phyloP scores from a whole-genome alignment of 2,329 filamentous ascomycete species.

The Juglanconis oblonga region DNA sequence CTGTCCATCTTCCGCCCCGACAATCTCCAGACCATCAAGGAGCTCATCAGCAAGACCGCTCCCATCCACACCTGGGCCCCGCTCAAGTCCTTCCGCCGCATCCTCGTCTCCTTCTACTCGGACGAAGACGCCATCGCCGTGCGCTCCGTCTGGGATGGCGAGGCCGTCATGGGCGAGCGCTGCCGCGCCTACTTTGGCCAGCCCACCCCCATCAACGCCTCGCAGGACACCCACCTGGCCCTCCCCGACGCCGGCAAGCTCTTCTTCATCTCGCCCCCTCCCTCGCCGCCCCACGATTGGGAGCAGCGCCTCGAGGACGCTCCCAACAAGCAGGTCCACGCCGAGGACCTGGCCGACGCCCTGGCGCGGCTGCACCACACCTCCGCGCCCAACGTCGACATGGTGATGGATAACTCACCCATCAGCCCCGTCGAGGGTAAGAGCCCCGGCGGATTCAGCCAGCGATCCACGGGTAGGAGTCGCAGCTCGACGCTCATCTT shows the following conservation, averaged over 20 bases:
- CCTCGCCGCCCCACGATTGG: constrained; percentile 67
- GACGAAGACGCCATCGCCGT: constrained; percentile 68
- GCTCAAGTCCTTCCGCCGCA: constrained; percentile 78
- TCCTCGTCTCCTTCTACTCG: constrained; percentile 75
- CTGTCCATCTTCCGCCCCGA: constrained; percentile 70
- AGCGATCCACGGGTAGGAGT: constrained; percentile 38
- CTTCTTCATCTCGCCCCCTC: constrained; percentile 71
- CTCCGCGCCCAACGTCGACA: constrained; percentile 20
- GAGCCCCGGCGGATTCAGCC: constrained; percentile 19
- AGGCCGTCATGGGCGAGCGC: constrained; percentile 67
- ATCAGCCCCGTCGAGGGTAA: constrained; percentile 25
- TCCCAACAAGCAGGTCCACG: constrained; percentile 67
- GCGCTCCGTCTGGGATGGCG: constrained; percentile 70
- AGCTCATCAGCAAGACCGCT: constrained; percentile 67
- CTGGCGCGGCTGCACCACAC: constrained; percentile 58
- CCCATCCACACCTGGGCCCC: constrained; percentile 76
- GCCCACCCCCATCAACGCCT: constrained; percentile 52
- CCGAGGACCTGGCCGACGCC: constrained; percentile 66
- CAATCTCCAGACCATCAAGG: constrained; percentile 71
- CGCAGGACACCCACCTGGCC: constrained; percentile 56
- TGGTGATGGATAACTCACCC: constrained; percentile 25
- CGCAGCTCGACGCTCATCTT: constrained; percentile 66
- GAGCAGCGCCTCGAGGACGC: constrained; percentile 66
- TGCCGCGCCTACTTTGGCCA: constrained; percentile 69
- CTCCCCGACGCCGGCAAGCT: constrained; percentile 68